These are phyloP conservation scores for Orbilia ellipsospora DNA, from an alignment of 2,329 filamentous ascomycete genomes.

Conservation along the genomic window DNA sequence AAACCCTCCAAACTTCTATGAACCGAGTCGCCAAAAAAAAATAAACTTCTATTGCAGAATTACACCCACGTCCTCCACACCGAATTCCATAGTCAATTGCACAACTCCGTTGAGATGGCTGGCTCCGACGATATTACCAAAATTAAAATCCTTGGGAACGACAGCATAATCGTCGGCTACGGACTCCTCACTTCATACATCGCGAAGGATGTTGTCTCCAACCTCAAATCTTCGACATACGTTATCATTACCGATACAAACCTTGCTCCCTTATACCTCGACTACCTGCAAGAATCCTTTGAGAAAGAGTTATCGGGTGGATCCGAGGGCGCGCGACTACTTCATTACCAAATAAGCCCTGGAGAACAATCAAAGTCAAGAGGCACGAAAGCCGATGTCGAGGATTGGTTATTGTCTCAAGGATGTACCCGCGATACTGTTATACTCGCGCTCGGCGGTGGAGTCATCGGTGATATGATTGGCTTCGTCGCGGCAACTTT, in stretches of 20 bases:
- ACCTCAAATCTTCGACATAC: slow-evolving; percentile 86
- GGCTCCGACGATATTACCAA: slow-evolving; percentile 60
- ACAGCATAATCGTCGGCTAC: slow-evolving; percentile 91
- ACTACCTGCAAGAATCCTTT: slow-evolving; percentile 78
- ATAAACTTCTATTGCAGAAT: background rate
- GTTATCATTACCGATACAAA: slow-evolving; percentile 98
- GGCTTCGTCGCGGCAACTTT: slow-evolving; percentile 98
- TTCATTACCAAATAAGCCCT: slow-evolving; percentile 87
- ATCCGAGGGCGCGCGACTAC: slow-evolving; percentile 71
- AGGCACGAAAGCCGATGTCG: slow-evolving; percentile 92
- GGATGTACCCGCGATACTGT: slow-evolving; percentile 95
- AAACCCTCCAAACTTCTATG: background rate
- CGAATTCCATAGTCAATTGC: background rate
- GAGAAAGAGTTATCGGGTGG: slow-evolving; percentile 60
- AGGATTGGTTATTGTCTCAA: slow-evolving; percentile 94
- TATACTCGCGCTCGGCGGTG: slow-evolving; percentile 91
- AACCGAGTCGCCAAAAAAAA: background rate
- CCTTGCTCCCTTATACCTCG: slow-evolving; percentile 80
- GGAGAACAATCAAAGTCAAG: slow-evolving; percentile 94
- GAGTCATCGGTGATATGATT: slow-evolving; percentile 97
- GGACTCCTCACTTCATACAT: slow-evolving; percentile 88
- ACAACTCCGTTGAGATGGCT: slow-evolving; percentile 1
- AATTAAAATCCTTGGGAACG: slow-evolving; percentile 86
- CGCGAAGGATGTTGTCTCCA: slow-evolving; percentile 79
- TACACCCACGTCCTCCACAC: background rate